A percentile compares a stretch with the other conserved stretches of the same genome.
phyloP scores from a whole-genome alignment of 1,139 yeast species.

The Hanseniaspora uvarum region DNA sequence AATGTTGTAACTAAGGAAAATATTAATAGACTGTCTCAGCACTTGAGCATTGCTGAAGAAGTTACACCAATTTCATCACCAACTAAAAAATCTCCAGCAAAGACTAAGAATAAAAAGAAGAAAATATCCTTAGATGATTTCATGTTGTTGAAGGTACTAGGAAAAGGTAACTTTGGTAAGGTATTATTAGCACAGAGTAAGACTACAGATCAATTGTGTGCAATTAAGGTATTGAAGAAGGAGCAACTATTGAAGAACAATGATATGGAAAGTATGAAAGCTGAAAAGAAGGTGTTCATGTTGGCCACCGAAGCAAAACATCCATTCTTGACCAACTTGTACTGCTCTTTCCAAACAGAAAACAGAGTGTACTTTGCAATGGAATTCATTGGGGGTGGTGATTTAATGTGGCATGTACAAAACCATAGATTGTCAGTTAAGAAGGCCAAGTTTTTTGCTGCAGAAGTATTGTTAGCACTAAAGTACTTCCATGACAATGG shows the following conservation, averaged over 20 bases:
- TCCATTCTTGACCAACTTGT: slow-evolving; percentile 83
- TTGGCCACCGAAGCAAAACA: slow-evolving; percentile 84
- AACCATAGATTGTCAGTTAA: slow-evolving; percentile 78
- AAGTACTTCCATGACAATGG: slow-evolving; percentile 93
- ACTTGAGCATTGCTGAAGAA: slow-evolving; percentile 8
- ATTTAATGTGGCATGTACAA: slow-evolving; percentile 98
- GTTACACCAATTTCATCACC: slow-evolving; percentile 25
- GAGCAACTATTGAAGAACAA: slow-evolving; percentile 91
- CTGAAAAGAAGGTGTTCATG: slow-evolving; percentile 84
- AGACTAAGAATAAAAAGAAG: slow-evolving; percentile 31
- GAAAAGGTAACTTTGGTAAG: slow-evolving; percentile 96
- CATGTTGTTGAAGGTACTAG: slow-evolving; percentile 83
- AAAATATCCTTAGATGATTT: slow-evolving; percentile 92
- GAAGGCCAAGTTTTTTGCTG: slow-evolving; percentile 93
- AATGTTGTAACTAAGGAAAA: slow-evolving; percentile 1
- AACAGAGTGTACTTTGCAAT: slow-evolving; percentile 93
- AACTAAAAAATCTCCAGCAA: slow-evolving; percentile 23
- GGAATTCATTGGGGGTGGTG: slow-evolving; percentile 98
- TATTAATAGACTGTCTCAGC: slow-evolving; percentile 1
- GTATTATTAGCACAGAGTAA: slow-evolving; percentile 94
- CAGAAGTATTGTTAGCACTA: slow-evolving; percentile 83
- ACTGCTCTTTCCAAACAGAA: slow-evolving; percentile 95
- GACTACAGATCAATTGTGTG: slow-evolving; percentile 63
- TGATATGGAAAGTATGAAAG: slow-evolving; percentile 88
- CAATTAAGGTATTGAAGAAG: slow-evolving; percentile 89